Percentiles rank a stretch among this genome's conserved stretches.
Conservation (phyloP, 805 yeast species). For the Spathaspora boniae region DNA sequence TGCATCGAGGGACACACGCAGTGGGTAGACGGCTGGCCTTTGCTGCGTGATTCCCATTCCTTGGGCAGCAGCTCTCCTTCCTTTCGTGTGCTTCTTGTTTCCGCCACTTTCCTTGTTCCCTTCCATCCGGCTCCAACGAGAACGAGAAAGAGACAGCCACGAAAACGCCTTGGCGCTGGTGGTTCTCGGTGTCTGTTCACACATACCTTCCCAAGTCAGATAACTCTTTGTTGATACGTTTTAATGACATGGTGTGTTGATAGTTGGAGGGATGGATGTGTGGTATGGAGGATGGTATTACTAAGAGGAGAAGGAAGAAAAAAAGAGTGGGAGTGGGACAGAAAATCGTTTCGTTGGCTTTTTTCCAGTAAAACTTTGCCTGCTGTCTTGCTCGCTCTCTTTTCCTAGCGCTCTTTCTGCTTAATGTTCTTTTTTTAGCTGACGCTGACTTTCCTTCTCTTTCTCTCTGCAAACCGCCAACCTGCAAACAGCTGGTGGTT, state of each 20-base stretch:
- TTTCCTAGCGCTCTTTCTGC: too few relatives aligned
- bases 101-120: not conserved
- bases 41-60: not conserved
- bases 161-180: too few relatives aligned
- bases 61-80: constrained; percentile 2
- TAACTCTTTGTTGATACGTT: constrained; percentile 94
- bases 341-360: constrained; percentile 4
- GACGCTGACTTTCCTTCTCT: too few relatives aligned
- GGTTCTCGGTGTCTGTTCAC: too few relatives aligned
- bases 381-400: too few relatives aligned
- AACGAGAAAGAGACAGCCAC: too few relatives aligned
- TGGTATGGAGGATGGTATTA: not conserved
- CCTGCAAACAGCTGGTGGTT: too few relatives aligned
- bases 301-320: constrained; percentile 1
- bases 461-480: too few relatives aligned
- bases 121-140: constrained; percentile 1
- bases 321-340: not conserved
- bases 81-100: not conserved
- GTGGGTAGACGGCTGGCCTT: not conserved
- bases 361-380: too few relatives aligned
- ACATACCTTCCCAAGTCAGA: constrained; percentile 92
- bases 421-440: too few relatives aligned
- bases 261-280: constrained; percentile 2
- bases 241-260: constrained; percentile 65
- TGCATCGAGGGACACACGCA: not conserved